Percentiles rank a stretch among this genome's conserved stretches.
Conservation (phyloP, 169 alveolate genomes). For the Plasmodium reichenowi region DNA sequence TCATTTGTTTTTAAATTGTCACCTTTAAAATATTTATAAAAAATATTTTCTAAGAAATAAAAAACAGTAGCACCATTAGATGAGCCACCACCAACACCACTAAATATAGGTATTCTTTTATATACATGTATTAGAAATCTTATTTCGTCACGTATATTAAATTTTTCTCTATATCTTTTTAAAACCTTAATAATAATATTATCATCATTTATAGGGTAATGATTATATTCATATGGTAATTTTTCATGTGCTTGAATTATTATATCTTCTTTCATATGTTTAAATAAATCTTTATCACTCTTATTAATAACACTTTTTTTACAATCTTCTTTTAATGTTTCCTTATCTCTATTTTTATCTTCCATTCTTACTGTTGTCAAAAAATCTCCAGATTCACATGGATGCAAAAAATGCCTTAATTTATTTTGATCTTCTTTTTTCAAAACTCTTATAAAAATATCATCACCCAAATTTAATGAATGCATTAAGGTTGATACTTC, state of each 20-base stretch:
- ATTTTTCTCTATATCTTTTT: constrained; percentile 63
- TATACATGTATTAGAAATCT: constrained; percentile 78
- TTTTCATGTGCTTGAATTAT: neutral
- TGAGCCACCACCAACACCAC: constrained; percentile 89
- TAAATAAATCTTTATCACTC: neutral
- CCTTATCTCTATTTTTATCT: neutral
- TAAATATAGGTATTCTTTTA: constrained; percentile 79
- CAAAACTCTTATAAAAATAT: constrained; percentile 53
- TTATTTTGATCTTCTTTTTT: constrained; percentile 40
- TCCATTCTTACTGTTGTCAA: constrained; percentile 30
- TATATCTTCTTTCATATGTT: neutral
- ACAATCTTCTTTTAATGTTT: constrained; percentile 10
- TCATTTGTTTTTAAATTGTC: constrained; percentile 21
- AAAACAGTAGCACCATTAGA: constrained; percentile 83
- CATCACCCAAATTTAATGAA: constrained; percentile 67
- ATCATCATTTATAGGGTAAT: constrained; percentile 66
- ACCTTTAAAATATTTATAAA: constrained; percentile 19
- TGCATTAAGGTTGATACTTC: constrained; percentile 69
- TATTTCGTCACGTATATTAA: constrained; percentile 40
- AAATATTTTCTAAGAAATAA: constrained; percentile 65
- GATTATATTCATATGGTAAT: constrained; percentile 4
- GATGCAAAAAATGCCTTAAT: constrained; percentile 20
- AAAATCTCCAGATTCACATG: constrained; percentile 57
- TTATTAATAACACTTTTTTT: neutral
- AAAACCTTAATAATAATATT: constrained; percentile 65